phyloP scores from a whole-genome alignment of 1,284 basidiomycete species.

The Cutaneotrichosporon dermatis region DNA sequence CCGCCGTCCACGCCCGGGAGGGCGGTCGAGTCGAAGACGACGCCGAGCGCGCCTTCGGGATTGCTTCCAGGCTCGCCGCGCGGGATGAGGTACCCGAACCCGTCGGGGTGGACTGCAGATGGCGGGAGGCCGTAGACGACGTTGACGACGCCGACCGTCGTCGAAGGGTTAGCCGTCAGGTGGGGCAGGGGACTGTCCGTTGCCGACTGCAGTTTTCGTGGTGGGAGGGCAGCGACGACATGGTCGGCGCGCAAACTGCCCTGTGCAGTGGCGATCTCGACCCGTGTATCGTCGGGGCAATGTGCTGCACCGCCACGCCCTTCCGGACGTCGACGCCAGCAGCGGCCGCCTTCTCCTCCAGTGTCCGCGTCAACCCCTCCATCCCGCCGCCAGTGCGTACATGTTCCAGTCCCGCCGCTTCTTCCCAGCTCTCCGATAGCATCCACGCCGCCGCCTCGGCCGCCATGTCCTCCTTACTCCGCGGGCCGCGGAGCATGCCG shows the following conservation, averaged over 20 bases:
- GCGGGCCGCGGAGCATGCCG: conserved; percentile 56
- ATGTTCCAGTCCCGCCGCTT: conserved; percentile 38
- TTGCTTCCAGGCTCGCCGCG: conserved; percentile 52
- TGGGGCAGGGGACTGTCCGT: conserved; percentile 53
- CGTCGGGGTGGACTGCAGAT: conserved; percentile 60
- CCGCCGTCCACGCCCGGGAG: conserved; percentile 57
- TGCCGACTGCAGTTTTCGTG: conserved; percentile 23
- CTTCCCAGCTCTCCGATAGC: conserved; percentile 21
- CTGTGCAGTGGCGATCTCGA: conserved; percentile 3
- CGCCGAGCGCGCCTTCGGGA: conserved; percentile 61
- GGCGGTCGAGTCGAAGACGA: conserved; percentile 76
- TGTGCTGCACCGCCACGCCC: conserved; percentile 47
- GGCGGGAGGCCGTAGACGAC: conserved; percentile 59
- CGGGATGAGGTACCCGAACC: conserved; percentile 92
- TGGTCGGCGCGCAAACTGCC: conserved; percentile 10
- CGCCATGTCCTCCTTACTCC: conserved; percentile 15
- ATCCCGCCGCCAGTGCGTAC: conserved; percentile 59
- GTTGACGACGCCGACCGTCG: conserved; percentile 64
- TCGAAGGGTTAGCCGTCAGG: conserved; percentile 40
- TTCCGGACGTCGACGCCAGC: conserved; percentile 61
- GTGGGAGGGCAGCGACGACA: conserved; percentile 33
- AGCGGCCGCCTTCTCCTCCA: conserved; percentile 52
- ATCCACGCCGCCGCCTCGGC: conserved; percentile 18
- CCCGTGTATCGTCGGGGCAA: neutral
- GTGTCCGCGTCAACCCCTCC: conserved; percentile 59